Percentiles rank a stretch among this genome's conserved stretches.
Evolutionary conservation across 2,329 filamentous ascomycete genomes (phyloP).

Genomic region (Ceratocystis huliohia): DNA sequence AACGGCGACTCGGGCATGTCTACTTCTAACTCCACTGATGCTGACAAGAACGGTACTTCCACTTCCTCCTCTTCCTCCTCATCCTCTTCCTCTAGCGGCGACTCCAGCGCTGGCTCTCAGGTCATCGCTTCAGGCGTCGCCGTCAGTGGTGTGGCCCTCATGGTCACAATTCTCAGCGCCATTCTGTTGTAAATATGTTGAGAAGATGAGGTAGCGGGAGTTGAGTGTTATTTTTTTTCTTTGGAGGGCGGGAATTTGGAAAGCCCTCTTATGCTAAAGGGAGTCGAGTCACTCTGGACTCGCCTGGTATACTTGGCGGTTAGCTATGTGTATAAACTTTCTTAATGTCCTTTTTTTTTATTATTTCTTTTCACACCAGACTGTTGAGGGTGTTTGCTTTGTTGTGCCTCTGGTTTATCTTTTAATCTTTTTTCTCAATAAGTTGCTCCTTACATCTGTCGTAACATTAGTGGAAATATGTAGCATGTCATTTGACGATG

Average conservation of each 20-base stretch:
- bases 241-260: neutral
- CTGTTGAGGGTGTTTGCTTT: neutral
- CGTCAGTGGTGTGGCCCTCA: constrained; percentile 28
- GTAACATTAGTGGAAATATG: neutral
- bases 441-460: neutral
- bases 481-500: neutral
- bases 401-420: neutral
- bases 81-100: constrained; percentile 20
- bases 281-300: neutral
- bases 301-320: neutral
- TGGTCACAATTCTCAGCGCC: constrained; percentile 32
- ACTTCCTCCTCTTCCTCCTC: constrained; percentile 21
- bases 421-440: constrained; percentile 1
- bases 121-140: constrained; percentile 25
- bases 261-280: neutral
- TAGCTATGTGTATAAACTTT: constrained; percentile 21
- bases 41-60: constrained; percentile 22
- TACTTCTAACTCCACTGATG: constrained; percentile 31
- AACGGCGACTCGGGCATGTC: constrained; percentile 36
- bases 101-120: constrained; percentile 27
- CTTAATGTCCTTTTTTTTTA: constrained; percentile 8
- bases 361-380: neutral
- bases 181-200: constrained; percentile 29
- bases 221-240: constrained; percentile 11
- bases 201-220: neutral